Evolutionary conservation across 179 eudicot species (phyloP).

Genomic region (Patellifolia procumbens): DNA sequence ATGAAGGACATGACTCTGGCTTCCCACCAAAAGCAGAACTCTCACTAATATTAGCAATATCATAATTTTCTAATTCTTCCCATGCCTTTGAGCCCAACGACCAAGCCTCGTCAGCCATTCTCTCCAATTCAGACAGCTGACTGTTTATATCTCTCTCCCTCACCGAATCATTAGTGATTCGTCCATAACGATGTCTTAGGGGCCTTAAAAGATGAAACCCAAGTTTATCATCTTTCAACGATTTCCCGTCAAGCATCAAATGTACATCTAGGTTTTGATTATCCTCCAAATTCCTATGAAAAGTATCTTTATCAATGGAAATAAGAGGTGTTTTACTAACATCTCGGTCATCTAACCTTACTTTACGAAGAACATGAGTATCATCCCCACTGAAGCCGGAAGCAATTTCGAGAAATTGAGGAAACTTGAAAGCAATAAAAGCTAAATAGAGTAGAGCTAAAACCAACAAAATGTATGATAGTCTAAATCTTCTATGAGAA

Average conservation of each 20-base stretch:
- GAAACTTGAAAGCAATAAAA: conserved; percentile 76
- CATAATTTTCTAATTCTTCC: conserved; percentile 59
- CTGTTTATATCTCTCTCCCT: conserved; percentile 46
- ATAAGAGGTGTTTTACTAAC: conserved; percentile 32
- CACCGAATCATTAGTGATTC: conserved; percentile 48
- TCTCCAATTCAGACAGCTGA: conserved; percentile 60
- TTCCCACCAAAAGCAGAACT: conserved; percentile 57
- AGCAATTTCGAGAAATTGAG: conserved; percentile 70
- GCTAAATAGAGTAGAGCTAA: conserved; percentile 73
- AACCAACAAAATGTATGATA: conserved; percentile 65
- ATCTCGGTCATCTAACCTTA: conserved; percentile 29
- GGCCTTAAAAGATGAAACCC: conserved; percentile 39
- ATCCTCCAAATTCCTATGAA: conserved; percentile 59
- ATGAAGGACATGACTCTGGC: conserved; percentile 84
- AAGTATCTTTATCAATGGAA: conserved; percentile 47
- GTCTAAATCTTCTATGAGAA: conserved; percentile 63
- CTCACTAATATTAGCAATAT: conserved; percentile 42
- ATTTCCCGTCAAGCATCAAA: conserved; percentile 28
- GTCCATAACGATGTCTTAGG: conserved; percentile 57
- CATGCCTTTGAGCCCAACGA: conserved; percentile 77
- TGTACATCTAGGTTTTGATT: conserved; percentile 40
- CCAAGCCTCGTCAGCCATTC: conserved; percentile 91
- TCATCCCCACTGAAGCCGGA: conserved; percentile 63
- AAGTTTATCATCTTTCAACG: conserved; percentile 25
- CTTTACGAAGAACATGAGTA: conserved; percentile 30